Evolutionary conservation across 192 early-diverging fungal genomes (phyloP).

Genomic region (Rhizoclosmatium sp.): DNA sequence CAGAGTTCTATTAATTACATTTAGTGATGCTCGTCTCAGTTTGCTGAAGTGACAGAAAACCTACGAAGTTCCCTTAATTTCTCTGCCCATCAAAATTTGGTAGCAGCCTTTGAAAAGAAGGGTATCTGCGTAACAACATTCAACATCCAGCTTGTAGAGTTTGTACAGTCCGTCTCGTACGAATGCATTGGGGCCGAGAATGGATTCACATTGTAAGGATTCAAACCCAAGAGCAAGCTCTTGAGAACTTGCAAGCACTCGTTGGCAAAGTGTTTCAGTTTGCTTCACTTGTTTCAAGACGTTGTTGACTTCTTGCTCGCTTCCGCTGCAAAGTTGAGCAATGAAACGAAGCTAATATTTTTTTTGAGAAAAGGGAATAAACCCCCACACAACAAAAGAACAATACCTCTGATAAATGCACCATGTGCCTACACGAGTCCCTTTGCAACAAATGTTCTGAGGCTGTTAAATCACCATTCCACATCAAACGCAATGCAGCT

Average conservation of each 20-base stretch:
- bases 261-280: neutral
- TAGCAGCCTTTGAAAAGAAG: constrained; percentile 28
- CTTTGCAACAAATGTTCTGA: neutral
- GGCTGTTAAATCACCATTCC: constrained; percentile 1
- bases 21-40: neutral
- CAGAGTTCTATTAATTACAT: constrained; percentile 12
- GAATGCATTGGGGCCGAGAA: neutral
- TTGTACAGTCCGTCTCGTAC: neutral
- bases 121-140: constrained; percentile 32
- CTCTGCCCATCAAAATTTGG: constrained; percentile 31
- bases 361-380: neutral
- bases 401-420: constrained; percentile 1
- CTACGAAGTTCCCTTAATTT: constrained; percentile 36
- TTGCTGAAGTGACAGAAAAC: neutral
- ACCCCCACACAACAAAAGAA: neutral
- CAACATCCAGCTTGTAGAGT: constrained; percentile 20
- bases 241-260: neutral
- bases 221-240: constrained; percentile 10
- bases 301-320: constrained; percentile 3
- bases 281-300: constrained; percentile 10
- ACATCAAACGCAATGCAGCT: constrained; percentile 9
- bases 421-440: neutral
- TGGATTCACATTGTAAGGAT: neutral
- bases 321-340: constrained; percentile 3
- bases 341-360: constrained; percentile 10